Percentiles rank a stretch among this genome's conserved stretches.
Evolutionary conservation across 2,329 filamentous ascomycete genomes (phyloP).

Genomic region (Fusarium concolor): DNA sequence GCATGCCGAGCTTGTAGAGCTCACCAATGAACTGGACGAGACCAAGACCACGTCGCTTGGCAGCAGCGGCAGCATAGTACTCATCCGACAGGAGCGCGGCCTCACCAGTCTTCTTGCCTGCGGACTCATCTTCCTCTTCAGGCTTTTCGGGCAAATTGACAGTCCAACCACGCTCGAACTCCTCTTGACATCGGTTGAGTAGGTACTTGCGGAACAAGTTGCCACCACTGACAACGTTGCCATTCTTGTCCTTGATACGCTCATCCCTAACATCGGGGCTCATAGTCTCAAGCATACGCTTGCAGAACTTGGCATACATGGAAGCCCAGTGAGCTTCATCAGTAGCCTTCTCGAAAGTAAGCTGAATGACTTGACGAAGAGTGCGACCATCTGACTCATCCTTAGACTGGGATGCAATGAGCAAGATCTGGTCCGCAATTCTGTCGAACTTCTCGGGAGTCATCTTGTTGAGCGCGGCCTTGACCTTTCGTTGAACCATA

Average conservation of each 20-base stretch:
- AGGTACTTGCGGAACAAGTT: conserved; percentile 98
- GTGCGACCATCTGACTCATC: conserved; percentile 94
- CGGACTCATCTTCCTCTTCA: conserved; percentile 68
- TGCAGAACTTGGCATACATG: conserved; percentile 99
- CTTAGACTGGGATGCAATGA: conserved; percentile 94
- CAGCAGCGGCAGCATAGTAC: conserved; percentile 93
- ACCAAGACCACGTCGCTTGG: conserved; percentile 96
- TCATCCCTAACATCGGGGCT: conserved; percentile 95
- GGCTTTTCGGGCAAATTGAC: conserved; percentile 80
- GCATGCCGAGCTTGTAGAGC: conserved; percentile 98
- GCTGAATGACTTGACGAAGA: conserved; percentile 95
- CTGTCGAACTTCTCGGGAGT: conserved; percentile 98
- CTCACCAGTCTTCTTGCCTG: conserved; percentile 70
- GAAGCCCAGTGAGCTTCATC: conserved; percentile 98
- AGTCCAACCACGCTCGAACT: conserved; percentile 99
- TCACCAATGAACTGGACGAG: conserved; percentile 99
- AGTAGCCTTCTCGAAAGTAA: conserved; percentile 98
- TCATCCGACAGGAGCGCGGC: conserved; percentile 91
- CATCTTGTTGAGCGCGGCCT: conserved; percentile 99
- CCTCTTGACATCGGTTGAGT: conserved; percentile 97
- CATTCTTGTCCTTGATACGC: conserved; percentile 90
- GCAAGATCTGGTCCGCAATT: conserved; percentile 91
- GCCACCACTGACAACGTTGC: conserved; percentile 89
- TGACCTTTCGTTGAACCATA: conserved; percentile 98
- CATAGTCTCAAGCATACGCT: conserved; percentile 96